A percentile compares a stretch with the other conserved stretches of the same genome.
These are phyloP conservation scores for Populus alba DNA, from an alignment of 345 rosid genomes.

Conservation along the genomic window DNA sequence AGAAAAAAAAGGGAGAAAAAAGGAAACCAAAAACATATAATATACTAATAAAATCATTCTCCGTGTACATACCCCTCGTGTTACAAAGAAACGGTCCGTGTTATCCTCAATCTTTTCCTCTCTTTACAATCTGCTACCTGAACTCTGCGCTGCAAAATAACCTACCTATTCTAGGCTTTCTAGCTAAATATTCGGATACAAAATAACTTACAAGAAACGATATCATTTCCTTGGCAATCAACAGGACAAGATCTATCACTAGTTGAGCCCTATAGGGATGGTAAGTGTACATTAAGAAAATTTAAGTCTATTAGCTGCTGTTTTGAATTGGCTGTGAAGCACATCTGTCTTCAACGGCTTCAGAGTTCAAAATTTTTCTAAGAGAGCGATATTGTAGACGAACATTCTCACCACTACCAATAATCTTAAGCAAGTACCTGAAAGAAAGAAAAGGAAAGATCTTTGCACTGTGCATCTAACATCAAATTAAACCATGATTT, in stretches of 20 bases:
- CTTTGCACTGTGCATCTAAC: background rate
- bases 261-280: constrained; percentile 11
- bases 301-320: constrained; percentile 39
- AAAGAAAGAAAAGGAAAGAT: background rate
- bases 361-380: constrained; percentile 44
- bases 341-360: constrained; percentile 48
- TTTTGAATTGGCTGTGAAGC: constrained; percentile 51
- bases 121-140: constrained; percentile 25
- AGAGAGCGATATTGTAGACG: constrained; percentile 96
- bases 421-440: constrained; percentile 84
- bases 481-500: background rate
- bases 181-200: constrained; percentile 17
- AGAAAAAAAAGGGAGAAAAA: too few relatives aligned
- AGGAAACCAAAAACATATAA: background rate
- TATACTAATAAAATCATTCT: background rate
- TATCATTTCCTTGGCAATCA: background rate
- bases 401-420: constrained; percentile 78
- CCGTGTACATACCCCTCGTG: background rate
- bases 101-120: background rate
- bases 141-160: background rate
- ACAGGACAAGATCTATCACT: background rate
- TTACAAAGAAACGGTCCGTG: background rate
- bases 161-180: constrained; percentile 11
- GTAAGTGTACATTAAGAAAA: background rate
- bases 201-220: background rate